Evolutionary conservation across 305 asterid genomes (phyloP).

Genomic region (Rubia balearica): DNA sequence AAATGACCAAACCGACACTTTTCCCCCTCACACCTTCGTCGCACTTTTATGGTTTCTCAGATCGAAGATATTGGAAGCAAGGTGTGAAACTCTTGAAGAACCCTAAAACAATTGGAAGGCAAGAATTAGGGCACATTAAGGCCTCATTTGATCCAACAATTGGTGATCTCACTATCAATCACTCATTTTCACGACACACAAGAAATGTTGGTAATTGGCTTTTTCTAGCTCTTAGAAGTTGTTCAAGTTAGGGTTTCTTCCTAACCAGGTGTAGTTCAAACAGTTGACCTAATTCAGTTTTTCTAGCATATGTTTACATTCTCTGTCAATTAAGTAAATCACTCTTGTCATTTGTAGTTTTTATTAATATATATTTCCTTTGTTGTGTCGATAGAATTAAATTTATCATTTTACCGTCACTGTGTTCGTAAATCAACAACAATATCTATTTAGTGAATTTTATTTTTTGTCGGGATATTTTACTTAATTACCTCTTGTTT

Average conservation of each 20-base stretch:
- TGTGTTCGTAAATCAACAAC: no score
- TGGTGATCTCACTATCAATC: constrained; percentile 49
- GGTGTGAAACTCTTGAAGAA: constrained; percentile 65
- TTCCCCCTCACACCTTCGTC: neutral
- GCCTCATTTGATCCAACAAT: constrained; percentile 55
- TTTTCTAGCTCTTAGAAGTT: neutral
- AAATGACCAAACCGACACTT: neutral
- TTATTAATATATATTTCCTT: no score
- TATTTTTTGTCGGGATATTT: no score
- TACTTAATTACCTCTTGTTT: no score
- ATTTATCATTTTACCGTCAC: no score
- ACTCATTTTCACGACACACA: constrained; percentile 30
- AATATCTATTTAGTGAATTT: no score
- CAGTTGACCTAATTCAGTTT: no score
- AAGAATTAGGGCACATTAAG: constrained; percentile 21
- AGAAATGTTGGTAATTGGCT: neutral
- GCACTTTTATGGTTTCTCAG: constrained; percentile 28
- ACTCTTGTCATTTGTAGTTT: no score
- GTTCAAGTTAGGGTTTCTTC: neutral
- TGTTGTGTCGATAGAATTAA: no score
- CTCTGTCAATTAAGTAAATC: no score
- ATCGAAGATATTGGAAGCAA: constrained; percentile 79
- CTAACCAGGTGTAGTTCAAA: no score
- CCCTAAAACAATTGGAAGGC: constrained; percentile 39
- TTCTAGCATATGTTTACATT: no score